Evolutionary conservation across 2,329 filamentous ascomycete species (phyloP).

Genomic region (Teratosphaeria destructans): DNA sequence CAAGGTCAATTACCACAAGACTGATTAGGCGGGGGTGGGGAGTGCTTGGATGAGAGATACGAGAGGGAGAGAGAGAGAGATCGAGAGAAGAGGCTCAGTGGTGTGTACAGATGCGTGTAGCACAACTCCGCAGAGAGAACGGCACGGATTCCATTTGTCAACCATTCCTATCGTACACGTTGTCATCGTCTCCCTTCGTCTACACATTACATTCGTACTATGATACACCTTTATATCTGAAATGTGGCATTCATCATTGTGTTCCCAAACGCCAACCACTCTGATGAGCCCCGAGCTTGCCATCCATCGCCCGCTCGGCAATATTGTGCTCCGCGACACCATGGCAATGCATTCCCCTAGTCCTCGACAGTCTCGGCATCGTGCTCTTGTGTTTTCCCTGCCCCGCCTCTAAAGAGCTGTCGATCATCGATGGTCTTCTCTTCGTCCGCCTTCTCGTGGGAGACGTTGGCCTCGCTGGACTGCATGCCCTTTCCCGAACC

Average conservation of each 20-base stretch:
- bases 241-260: background rate
- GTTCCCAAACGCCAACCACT: background rate
- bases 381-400: background rate
- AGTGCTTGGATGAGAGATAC: background rate
- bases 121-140: background rate
- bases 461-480: background rate
- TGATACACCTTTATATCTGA: background rate
- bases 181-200: background rate
- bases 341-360: background rate
- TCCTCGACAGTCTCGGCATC: background rate
- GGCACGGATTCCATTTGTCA: background rate
- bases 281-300: background rate
- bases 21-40: slow-evolving; percentile 33
- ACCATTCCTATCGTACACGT: background rate
- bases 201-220: background rate
- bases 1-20: slow-evolving; percentile 90
- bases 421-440: background rate
- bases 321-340: background rate
- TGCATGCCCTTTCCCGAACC: background rate
- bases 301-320: background rate
- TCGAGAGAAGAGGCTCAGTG: background rate
- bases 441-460: background rate
- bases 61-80: background rate
- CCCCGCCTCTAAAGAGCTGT: background rate
- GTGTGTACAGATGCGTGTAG: background rate